These are phyloP conservation scores for Trichosanthes truncata DNA, from an alignment of 306 rosid genomes.

Conservation along the genomic window DNA sequence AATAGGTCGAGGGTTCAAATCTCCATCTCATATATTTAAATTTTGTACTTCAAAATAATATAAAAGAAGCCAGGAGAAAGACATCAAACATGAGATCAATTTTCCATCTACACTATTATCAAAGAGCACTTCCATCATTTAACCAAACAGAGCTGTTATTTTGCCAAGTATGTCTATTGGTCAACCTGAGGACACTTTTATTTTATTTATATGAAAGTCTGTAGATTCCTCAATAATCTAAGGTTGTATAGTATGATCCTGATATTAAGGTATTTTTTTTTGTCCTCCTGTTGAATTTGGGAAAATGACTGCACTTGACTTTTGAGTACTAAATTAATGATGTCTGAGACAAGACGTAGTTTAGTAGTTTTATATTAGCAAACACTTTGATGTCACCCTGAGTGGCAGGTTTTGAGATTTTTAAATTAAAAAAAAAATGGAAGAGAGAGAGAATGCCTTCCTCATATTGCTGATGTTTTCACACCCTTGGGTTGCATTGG, in stretches of 20 bases:
- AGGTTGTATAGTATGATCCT: background rate
- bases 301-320: conserved; percentile 3
- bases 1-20: background rate
- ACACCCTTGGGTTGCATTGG: background rate
- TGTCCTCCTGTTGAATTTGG: background rate
- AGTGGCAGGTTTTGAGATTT: background rate
- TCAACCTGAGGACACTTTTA: background rate
- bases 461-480: background rate
- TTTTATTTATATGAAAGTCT: background rate
- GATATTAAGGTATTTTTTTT: background rate
- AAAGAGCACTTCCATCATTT: background rate
- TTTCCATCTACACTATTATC: background rate
- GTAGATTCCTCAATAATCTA: background rate
- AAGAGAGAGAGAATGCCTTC: background rate
- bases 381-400: background rate
- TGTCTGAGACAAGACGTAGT: background rate
- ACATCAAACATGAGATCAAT: background rate
- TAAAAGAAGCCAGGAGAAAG: background rate
- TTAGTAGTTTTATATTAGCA: background rate
- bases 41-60: background rate
- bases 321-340: background rate
- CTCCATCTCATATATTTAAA: background rate
- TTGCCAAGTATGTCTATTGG: background rate
- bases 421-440: background rate
- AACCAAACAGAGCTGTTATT: background rate